These are phyloP conservation scores for Podosphaera fusca DNA, from an alignment of 2,329 filamentous ascomycete genomes.

Conservation along the genomic window DNA sequence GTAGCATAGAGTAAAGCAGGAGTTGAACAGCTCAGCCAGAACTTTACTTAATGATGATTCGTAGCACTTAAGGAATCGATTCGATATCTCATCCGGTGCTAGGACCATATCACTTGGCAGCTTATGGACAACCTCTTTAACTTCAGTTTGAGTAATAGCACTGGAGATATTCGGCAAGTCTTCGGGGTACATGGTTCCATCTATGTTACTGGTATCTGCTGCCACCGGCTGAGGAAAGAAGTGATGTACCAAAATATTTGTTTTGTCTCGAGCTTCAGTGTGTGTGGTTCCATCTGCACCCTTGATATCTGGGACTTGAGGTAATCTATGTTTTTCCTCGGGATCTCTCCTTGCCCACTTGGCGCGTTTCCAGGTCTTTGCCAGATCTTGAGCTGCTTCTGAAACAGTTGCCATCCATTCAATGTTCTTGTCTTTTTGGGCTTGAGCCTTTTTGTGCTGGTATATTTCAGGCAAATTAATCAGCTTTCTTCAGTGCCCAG, in stretches of 20 bases:
- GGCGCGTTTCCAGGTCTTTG: conserved; percentile 1
- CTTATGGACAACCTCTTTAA: neutral
- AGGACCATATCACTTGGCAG: neutral
- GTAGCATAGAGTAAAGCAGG: neutral
- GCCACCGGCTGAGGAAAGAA: neutral
- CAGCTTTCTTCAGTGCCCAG: neutral
- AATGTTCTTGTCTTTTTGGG: neutral
- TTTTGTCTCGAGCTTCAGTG: neutral
- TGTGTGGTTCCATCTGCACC: neutral
- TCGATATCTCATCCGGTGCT: neutral
- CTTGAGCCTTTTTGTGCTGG: neutral
- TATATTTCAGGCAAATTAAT: neutral
- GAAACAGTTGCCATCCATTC: conserved; percentile 1
- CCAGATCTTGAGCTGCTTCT: neutral
- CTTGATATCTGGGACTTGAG: conserved; percentile 1
- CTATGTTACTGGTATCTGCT: neutral
- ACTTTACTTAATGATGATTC: neutral
- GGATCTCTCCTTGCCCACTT: neutral
- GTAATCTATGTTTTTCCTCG: conserved; percentile 1
- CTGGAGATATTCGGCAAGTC: neutral
- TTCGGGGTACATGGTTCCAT: neutral
- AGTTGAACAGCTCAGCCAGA: neutral
- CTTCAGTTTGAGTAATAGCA: neutral
- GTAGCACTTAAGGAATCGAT: neutral
- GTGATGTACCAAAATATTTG: neutral